phyloP scores from a whole-genome alignment of 2,329 filamentous ascomycete species.

The Aspergillus ibericus region DNA sequence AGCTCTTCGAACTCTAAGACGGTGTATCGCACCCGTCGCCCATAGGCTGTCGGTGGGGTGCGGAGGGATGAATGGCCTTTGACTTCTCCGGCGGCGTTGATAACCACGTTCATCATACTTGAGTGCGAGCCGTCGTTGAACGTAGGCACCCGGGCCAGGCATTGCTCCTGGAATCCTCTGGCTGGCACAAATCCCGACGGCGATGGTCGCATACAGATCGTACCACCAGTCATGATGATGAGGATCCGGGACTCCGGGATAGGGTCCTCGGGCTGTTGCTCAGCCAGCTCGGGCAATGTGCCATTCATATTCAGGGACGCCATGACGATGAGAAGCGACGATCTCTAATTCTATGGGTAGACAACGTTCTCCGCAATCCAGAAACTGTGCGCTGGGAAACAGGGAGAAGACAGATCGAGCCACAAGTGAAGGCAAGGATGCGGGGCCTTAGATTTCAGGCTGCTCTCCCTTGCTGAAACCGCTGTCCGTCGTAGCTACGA shows the following conservation, averaged over 20 bases:
- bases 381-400: not conserved
- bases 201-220: constrained; percentile 88
- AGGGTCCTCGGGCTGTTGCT: constrained; percentile 23
- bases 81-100: constrained; percentile 49
- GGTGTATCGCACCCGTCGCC: constrained; percentile 77
- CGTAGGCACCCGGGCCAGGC: constrained; percentile 76
- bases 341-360: not conserved
- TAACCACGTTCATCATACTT: constrained; percentile 56
- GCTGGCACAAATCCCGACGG: constrained; percentile 78
- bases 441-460: constrained; percentile 1
- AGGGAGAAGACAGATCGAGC: not conserved
- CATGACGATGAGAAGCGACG: constrained; percentile 18
- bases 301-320: constrained; percentile 17
- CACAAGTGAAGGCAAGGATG: not conserved
- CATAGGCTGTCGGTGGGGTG: constrained; percentile 77
- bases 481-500: not conserved
- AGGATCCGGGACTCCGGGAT: constrained; percentile 75
- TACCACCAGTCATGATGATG: constrained; percentile 79
- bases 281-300: constrained; percentile 23
- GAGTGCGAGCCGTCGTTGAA: constrained; percentile 76
- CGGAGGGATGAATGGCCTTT: constrained; percentile 67
- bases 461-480: not conserved
- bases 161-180: constrained; percentile 75
- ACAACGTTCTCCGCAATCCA: not conserved
- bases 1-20: constrained; percentile 82